Base-by-base conservation (phyloP, 768 basidiomycete genomes). In the Punctularia strigosozonata region DNA sequence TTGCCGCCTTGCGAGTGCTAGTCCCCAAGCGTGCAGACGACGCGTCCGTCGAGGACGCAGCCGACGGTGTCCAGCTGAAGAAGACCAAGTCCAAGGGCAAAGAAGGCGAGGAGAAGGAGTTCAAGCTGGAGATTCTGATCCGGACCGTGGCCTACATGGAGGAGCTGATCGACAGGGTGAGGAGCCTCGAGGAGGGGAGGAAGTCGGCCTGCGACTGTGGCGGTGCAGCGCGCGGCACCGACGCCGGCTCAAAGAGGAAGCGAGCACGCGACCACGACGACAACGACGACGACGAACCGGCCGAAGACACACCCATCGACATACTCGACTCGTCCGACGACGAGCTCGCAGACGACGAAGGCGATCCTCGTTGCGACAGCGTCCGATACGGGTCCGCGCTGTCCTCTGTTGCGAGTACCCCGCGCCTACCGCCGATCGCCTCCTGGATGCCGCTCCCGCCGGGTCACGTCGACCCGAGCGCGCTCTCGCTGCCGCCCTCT, bases 121-220 rank as follows among this genome's bases (percentile, higher is more conserved):
- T 90, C 68, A 94, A 92, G 61, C 68, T 94, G 19, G 90, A 92
- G 61, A 83, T 91, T 34, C 72, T 92, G 37, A 77, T 87, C 44
- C 65, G 84, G 50, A 87, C 88, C 0, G 88, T 92, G 10, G 57
- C 73, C 1, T 87, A 78, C 58, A 70, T 91, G 59, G 69, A 80
- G 57, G 75, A 81, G 42, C 66, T 91, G 31, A 61, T 83, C 3
- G 58, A 62, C 23, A 69, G 64, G 36, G 75, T 87, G 42, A 44
- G 46, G 30, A 53, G 52, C n/a, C 60, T 75, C 19, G 50, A 51
- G 38, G 48, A n/a, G 6, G 35, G 43, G 13, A 15, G 36, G 19
- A 43, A 45, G 25, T 23, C 37, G 42, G 24, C 20, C 31, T 19
- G 36, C 40, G 1, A 38, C 43, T 12, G 26, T 44, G 7, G 8